Evolutionary conservation across 306 rosid genomes (phyloP), one percentile per base, ranked within the genome.

Genomic region (Fagus sylvatica): DNA sequence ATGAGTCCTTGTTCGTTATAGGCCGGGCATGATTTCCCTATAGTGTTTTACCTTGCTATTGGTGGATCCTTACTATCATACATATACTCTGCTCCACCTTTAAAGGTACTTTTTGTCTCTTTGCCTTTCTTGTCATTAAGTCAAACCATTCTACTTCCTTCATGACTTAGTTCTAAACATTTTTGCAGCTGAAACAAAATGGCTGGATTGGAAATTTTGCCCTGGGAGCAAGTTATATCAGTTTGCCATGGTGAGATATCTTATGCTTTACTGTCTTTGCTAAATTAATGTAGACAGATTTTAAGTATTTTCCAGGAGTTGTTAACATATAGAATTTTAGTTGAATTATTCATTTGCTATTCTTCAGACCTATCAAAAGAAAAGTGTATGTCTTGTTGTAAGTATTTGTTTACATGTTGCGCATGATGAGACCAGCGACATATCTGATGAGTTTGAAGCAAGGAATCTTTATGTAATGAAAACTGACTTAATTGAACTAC

Each of bases 161-260:
- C 54, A 46, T 89, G 84, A 86, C 57, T 6, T 61, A 73, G 53
- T 36, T 86, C 77, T 53, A n/a, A 73, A 71, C 74, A 41, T 55
- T 72, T 80, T 80, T 85, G 83, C 89, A 96, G 99, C 87, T 96
- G 69, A 96, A 96, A 83, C 99, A 93, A 91, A 93, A 96, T 77
- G 99, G 99, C 85, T 96, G 99, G 99, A 89, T 96, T 54, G 98
- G 99, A 74, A 96, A 96, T 87, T 91, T 93, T 75, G 97, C 99
- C 81, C 91, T 96, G 70, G 99, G 98, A 84, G 97, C 99, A 82
- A 96, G 99, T 89, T 96, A 96, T 84, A 96, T 96, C 75, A 85
- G 94, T 83, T 88, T 96, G 87, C 99, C 99, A 85, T 96, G 99
- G 99, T 96, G 81, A 48, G 81, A 67, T 84, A 80, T 69, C 82